Conservation (phyloP, 257 asterid genomes). For the Oldenlandia corymbosa region DNA sequence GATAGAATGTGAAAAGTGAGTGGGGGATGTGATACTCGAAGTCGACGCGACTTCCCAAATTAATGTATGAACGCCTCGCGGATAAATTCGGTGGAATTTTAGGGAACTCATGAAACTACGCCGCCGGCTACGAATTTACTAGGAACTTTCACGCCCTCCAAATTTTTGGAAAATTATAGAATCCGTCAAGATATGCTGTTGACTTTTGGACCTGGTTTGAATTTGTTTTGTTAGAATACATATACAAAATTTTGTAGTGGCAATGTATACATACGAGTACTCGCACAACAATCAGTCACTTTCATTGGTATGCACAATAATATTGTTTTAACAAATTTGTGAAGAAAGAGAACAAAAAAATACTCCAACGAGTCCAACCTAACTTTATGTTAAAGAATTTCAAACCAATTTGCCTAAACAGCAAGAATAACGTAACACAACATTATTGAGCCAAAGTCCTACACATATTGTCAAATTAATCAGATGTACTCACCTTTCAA, state of each 20-base stretch:
- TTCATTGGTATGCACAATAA: no score
- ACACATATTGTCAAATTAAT: background rate
- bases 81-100: conserved; percentile 8
- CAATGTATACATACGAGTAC: no score
- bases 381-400: background rate
- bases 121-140: conserved; percentile 9
- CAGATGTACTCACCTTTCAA: background rate
- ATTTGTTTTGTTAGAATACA: no score
- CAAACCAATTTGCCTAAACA: background rate
- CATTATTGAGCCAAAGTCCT: background rate
- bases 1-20: no score
- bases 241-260: no score
- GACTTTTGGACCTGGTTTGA: no score
- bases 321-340: no score
- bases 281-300: no score
- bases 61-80: background rate
- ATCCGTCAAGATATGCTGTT: no score
- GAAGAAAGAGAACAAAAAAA: no score
- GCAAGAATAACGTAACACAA: background rate
- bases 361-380: background rate
- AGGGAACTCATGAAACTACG: background rate
- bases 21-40: no score
- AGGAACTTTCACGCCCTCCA: conserved; percentile 9
- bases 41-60: background rate
- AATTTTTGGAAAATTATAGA: background rate